Evolutionary conservation across 129 eudicot species (phyloP).

Genomic region (Chrysanthemum lavandulifolium): DNA sequence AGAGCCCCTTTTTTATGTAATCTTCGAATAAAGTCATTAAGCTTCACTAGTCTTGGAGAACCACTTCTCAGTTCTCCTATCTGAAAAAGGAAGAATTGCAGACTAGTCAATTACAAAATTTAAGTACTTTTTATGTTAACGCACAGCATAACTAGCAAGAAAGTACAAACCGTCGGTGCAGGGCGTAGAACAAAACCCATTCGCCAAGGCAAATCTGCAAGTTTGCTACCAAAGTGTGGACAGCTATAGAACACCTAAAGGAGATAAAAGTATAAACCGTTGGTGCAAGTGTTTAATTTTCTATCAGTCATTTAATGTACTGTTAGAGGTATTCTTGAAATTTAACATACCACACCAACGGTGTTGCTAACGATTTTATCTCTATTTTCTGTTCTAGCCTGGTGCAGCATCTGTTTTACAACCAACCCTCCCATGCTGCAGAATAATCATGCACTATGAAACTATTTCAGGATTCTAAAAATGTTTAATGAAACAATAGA

Average conservation of each 20-base stretch:
- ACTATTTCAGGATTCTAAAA: neutral
- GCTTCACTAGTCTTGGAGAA: conserved; percentile 83
- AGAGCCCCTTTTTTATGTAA: conserved; percentile 70
- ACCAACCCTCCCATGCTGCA: conserved; percentile 98
- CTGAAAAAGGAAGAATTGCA: conserved; percentile 33
- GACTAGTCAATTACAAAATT: neutral
- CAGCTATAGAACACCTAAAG: conserved; percentile 91
- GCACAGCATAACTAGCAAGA: conserved; percentile 5
- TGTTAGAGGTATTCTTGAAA: conserved; percentile 7
- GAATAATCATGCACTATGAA: conserved; percentile 9
- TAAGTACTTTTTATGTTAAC: neutral
- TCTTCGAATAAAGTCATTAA: conserved; percentile 79
- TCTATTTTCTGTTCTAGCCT: conserved; percentile 70
- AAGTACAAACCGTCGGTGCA: conserved; percentile 80
- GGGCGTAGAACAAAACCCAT: conserved; percentile 99
- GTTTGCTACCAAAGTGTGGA: conserved; percentile 97
- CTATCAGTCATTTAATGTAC: neutral
- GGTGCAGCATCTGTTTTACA: conserved; percentile 92
- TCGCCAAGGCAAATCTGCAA: conserved; percentile 98
- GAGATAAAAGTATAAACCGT: conserved; percentile 1
- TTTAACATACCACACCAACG: conserved; percentile 74
- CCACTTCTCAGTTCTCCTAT: conserved; percentile 98
- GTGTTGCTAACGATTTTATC: conserved; percentile 75
- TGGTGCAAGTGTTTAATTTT: no score
- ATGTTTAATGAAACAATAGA: neutral